Evolutionary conservation across 2,329 filamentous ascomycete genomes (phyloP).

Genomic region (Aspergillus amoenus): DNA sequence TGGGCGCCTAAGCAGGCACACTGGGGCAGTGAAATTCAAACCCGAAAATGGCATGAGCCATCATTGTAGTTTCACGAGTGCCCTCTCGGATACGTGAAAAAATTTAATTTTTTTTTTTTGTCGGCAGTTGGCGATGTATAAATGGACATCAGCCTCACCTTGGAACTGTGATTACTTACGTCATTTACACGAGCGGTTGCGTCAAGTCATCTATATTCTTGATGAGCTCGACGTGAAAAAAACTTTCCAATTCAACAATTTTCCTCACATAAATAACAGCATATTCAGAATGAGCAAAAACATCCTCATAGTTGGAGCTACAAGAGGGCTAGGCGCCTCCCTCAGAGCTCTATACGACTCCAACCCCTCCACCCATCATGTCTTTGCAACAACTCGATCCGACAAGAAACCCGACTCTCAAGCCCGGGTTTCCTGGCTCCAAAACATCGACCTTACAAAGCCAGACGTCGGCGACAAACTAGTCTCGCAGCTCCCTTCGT

Average conservation of each 20-base stretch:
- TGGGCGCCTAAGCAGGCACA: too few species aligned
- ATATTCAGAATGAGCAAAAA: conserved; percentile 29
- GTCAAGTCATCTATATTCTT: conserved; percentile 6
- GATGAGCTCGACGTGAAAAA: not conserved
- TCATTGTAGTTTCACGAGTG: not conserved
- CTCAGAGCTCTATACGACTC: conserved; percentile 60
- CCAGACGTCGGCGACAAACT: conserved; percentile 51
- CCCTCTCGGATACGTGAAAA: not conserved
- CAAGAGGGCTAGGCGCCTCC: conserved; percentile 65
- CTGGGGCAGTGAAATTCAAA: not conserved
- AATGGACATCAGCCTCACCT: not conserved
- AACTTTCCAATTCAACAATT: not conserved
- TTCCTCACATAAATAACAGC: not conserved
- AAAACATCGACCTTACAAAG: conserved; percentile 56
- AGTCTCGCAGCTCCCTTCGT: conserved; percentile 48
- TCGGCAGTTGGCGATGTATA: not conserved
- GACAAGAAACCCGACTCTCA: conserved; percentile 36
- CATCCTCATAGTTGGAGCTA: conserved; percentile 66
- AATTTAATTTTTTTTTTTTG: not conserved
- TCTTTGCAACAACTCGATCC: conserved; percentile 62
- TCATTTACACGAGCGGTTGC: conserved; percentile 20
- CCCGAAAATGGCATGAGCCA: not conserved
- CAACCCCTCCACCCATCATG: conserved; percentile 41
- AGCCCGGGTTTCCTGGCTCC: conserved; percentile 55
- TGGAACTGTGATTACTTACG: conserved; percentile 13